Percentiles rank a stretch among this genome's conserved stretches.
Conservation (phyloP, 2,329 filamentous ascomycete genomes). For the Fusarium tuaranense region DNA sequence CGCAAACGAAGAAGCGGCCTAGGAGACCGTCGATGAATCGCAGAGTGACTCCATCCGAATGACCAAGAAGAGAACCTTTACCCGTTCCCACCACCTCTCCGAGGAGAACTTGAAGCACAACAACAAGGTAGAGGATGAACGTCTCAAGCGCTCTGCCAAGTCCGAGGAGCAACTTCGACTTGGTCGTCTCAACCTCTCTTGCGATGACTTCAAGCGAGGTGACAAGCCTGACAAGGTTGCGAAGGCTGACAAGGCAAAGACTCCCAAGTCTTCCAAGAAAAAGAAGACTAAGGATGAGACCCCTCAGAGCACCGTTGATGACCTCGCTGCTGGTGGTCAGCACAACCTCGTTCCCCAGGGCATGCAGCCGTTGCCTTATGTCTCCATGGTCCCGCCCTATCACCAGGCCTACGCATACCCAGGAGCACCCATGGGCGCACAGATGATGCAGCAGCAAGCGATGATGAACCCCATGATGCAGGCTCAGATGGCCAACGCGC, state of each 20-base stretch:
- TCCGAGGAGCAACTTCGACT: constrained; percentile 11
- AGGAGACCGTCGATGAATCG: constrained; percentile 1
- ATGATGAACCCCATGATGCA: background rate
- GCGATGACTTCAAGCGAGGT: background rate
- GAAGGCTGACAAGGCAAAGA: background rate
- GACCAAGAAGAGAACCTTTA: constrained; percentile 5
- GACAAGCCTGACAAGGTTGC: background rate
- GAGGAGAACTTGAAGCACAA: constrained; percentile 30
- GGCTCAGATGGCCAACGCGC: background rate
- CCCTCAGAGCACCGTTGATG: background rate
- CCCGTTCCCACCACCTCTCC: constrained; percentile 11
- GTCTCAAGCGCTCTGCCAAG: background rate
- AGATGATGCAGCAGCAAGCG: background rate
- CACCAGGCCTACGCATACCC: constrained; percentile 8
- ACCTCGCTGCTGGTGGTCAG: background rate
- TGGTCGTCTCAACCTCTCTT: background rate
- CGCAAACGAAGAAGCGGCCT: constrained; percentile 3
- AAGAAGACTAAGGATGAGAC: constrained; percentile 19
- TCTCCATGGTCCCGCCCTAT: background rate
- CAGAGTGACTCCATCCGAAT: background rate
- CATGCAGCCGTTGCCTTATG: background rate
- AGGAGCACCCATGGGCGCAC: background rate
- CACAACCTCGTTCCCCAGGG: background rate
- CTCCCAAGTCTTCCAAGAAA: constrained; percentile 1
- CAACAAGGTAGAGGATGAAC: background rate